Evolutionary conservation across 495 filamentous ascomycete species (phyloP).

Genomic region (Tuber umbilicatum): DNA sequence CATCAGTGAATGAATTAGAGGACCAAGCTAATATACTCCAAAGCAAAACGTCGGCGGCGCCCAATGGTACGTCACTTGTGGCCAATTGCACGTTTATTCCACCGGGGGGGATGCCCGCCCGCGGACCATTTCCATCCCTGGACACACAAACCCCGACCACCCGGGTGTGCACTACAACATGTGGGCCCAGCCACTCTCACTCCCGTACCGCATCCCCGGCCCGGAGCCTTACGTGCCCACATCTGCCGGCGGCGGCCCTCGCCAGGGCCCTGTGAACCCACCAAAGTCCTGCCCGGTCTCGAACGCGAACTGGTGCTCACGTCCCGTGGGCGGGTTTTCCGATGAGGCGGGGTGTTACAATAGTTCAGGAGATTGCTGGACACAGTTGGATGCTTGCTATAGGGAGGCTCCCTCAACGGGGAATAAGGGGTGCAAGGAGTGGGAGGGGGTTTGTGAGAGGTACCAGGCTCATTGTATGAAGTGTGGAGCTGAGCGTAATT

Average conservation of each 20-base stretch:
- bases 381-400: slow-evolving; percentile 55
- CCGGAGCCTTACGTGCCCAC: slow-evolving; percentile 49
- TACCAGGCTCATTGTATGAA: slow-evolving; percentile 12
- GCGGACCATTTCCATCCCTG: slow-evolving; percentile 57
- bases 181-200: slow-evolving; percentile 45
- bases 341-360: slow-evolving; percentile 53
- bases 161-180: slow-evolving; percentile 58
- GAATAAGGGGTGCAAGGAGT: slow-evolving; percentile 51
- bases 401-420: slow-evolving; percentile 54
- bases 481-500: slow-evolving; percentile 15
- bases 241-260: slow-evolving; percentile 12
- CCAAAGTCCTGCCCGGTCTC: slow-evolving; percentile 51
- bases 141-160: slow-evolving; percentile 51
- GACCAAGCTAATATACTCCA: slow-evolving; percentile 44
- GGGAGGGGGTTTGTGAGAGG: slow-evolving; percentile 54
- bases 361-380: slow-evolving; percentile 50
- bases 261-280: slow-evolving; percentile 32
- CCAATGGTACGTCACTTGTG: slow-evolving; percentile 49
- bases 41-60: slow-evolving; percentile 45
- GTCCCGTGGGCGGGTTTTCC: slow-evolving; percentile 52
- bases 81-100: slow-evolving; percentile 58
- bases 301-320: slow-evolving; percentile 67
- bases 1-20: background rate
- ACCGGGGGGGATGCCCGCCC: slow-evolving; percentile 45
- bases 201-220: slow-evolving; percentile 56